These are phyloP conservation scores for Phytophthora melonis DNA, from an alignment of 352 stramenopile genomes.

Conservation along the genomic window DNA sequence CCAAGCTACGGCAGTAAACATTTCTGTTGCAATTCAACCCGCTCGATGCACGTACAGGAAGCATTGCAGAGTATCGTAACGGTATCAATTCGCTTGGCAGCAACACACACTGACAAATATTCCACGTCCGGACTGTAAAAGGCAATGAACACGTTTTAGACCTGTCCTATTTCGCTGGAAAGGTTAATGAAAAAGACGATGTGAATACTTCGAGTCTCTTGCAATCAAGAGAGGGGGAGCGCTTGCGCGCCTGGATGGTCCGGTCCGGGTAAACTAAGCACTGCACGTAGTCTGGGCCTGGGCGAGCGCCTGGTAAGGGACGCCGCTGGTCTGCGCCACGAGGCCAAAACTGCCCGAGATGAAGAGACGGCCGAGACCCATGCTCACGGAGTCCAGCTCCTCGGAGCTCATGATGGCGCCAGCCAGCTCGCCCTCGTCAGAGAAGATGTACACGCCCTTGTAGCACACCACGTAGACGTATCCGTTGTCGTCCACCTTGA, in stretches of 20 bases:
- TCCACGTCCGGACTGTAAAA: too few species aligned
- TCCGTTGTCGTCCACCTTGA: conserved; percentile 79
- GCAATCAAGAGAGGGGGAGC: conserved; percentile 24
- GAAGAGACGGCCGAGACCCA: conserved; percentile 82
- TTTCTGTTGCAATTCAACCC: not conserved
- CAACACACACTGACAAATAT: too few species aligned
- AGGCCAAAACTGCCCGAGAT: conserved; percentile 74
- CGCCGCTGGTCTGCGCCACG: conserved; percentile 65
- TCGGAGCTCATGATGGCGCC: conserved; percentile 66
- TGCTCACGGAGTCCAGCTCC: conserved; percentile 62
- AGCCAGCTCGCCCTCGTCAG: conserved; percentile 57
- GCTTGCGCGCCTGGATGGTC: conserved; percentile 13
- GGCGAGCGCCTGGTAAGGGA: conserved; percentile 40
- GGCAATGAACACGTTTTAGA: conserved; percentile 38
- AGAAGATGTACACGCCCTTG: conserved; percentile 83
- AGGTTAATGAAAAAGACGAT: conserved; percentile 33
- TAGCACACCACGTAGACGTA: conserved; percentile 81
- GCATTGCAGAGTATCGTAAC: too few species aligned
- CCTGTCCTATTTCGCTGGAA: conserved; percentile 27
- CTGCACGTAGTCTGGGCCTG: conserved; percentile 58
- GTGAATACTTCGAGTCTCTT: conserved; percentile 43
- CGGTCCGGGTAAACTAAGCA: conserved; percentile 21
- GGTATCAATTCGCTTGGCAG: too few species aligned
- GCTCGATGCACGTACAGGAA: too few species aligned
- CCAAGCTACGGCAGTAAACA: conserved; percentile 9